phyloP scores from a whole-genome alignment of 2,329 filamentous ascomycete genomes.

The Colletotrichum sp. region DNA sequence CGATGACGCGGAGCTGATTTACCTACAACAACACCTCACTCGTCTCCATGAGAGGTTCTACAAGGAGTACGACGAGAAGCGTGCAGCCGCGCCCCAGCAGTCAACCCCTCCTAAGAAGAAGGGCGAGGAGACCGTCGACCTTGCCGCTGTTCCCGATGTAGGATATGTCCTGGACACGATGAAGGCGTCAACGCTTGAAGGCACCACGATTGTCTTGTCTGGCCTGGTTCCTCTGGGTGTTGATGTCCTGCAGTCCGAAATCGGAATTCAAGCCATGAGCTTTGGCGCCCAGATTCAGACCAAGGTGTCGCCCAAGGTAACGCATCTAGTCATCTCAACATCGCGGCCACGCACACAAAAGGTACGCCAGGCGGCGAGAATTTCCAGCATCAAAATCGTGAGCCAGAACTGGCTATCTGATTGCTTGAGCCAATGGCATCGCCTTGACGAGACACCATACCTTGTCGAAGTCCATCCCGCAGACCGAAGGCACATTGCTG shows the following conservation, averaged over 20 bases:
- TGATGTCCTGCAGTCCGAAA: conserved; percentile 81
- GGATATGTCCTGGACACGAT: conserved; percentile 83
- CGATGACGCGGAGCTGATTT: conserved; percentile 81
- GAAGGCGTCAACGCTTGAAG: conserved; percentile 77
- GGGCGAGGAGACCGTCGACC: conserved; percentile 47
- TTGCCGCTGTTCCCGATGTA: conserved; percentile 77
- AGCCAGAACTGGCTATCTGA: conserved; percentile 89
- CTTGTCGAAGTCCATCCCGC: conserved; percentile 76
- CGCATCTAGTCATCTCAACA: conserved; percentile 76
- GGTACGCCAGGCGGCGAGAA: conserved; percentile 83
- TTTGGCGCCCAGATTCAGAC: conserved; percentile 76
- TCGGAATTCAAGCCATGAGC: conserved; percentile 83
- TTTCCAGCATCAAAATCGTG: conserved; percentile 86
- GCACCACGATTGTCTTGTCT: conserved; percentile 83
- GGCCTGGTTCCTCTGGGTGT: conserved; percentile 86
- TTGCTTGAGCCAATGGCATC: conserved; percentile 83
- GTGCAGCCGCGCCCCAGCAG: conserved; percentile 27
- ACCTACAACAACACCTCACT: conserved; percentile 78
- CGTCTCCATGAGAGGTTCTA: conserved; percentile 83
- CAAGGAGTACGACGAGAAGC: conserved; percentile 74
- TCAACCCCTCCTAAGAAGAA: conserved; percentile 13
- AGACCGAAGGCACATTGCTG: conserved; percentile 53
- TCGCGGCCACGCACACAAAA: conserved; percentile 84
- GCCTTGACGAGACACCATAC: conserved; percentile 79
- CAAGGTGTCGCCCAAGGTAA: conserved; percentile 66